A percentile compares a stretch with the other conserved stretches of the same genome.
Evolutionary conservation across 441 rosid genomes (phyloP).

Genomic region (Hura crepitans): DNA sequence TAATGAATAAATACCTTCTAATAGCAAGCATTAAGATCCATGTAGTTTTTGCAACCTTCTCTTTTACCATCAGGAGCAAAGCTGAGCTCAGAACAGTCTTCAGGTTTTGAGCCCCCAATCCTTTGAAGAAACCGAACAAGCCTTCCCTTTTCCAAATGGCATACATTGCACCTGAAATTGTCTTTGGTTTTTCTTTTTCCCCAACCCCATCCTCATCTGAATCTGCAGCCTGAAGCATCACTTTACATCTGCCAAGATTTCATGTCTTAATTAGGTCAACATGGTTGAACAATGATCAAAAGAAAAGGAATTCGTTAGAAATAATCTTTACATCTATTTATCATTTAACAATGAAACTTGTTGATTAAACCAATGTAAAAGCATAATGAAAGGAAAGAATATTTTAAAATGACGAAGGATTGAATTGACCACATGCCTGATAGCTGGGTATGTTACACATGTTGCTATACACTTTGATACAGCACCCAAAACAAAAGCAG

Average conservation of each 20-base stretch:
- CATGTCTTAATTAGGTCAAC: constrained; percentile 3
- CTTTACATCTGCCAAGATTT: constrained; percentile 61
- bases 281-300: neutral
- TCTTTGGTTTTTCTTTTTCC: constrained; percentile 35
- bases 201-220: constrained; percentile 38
- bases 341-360: neutral
- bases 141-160: constrained; percentile 86
- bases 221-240: constrained; percentile 77
- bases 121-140: constrained; percentile 72
- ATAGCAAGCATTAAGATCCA: constrained; percentile 74
- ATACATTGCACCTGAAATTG: constrained; percentile 43
- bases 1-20: constrained; percentile 36
- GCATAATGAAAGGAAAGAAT: neutral
- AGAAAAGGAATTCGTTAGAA: neutral
- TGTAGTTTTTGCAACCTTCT: constrained; percentile 71
- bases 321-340: neutral
- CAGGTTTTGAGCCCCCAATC: constrained; percentile 74
- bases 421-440: constrained; percentile 43
- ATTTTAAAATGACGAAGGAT: neutral
- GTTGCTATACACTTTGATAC: constrained; percentile 83
- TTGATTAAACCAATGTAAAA: neutral
- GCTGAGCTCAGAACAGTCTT: constrained; percentile 87
- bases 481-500: constrained; percentile 79
- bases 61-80: constrained; percentile 81
- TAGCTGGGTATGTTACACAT: constrained; percentile 79